phyloP scores from a whole-genome alignment of 768 basidiomycete species.

The Cyclocybe cylindracea region DNA sequence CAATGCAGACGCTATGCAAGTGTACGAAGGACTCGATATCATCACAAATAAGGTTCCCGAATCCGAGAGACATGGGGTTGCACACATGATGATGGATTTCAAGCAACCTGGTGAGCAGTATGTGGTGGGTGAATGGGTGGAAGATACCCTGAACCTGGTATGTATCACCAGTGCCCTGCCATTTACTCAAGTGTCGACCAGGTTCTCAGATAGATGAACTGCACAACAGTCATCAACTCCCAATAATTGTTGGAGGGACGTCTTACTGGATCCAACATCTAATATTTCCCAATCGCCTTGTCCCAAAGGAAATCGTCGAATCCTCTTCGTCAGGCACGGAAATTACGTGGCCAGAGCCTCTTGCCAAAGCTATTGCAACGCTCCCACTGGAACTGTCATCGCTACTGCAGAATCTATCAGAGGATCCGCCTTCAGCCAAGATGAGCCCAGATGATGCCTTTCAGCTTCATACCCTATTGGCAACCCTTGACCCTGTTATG shows the following conservation, averaged over 20 bases:
- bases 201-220: slow-evolving; percentile 70
- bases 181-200: slow-evolving; percentile 5
- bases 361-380: slow-evolving; percentile 41
- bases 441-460: slow-evolving; percentile 55
- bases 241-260: slow-evolving; percentile 94
- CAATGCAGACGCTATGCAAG: slow-evolving; percentile 98
- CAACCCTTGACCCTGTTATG: slow-evolving; percentile 67
- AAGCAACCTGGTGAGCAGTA: slow-evolving; percentile 88
- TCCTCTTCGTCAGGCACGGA: neutral
- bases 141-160: slow-evolving; percentile 77
- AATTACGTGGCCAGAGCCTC: slow-evolving; percentile 31
- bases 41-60: slow-evolving; percentile 92
- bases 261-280: slow-evolving; percentile 98
- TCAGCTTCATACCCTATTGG: slow-evolving; percentile 66
- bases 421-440: slow-evolving; percentile 56
- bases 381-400: slow-evolving; percentile 48
- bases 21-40: slow-evolving; percentile 87
- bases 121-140: slow-evolving; percentile 84
- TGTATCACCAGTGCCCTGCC: slow-evolving; percentile 27
- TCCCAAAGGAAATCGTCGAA: slow-evolving; percentile 24
- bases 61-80: slow-evolving; percentile 75
- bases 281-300: slow-evolving; percentile 80
- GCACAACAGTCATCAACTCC: slow-evolving; percentile 61
- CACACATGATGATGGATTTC: slow-evolving; percentile 89
- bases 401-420: slow-evolving; percentile 61